Conservation (phyloP, 73 alveolate species). For the Effrenium voratum region DNA sequence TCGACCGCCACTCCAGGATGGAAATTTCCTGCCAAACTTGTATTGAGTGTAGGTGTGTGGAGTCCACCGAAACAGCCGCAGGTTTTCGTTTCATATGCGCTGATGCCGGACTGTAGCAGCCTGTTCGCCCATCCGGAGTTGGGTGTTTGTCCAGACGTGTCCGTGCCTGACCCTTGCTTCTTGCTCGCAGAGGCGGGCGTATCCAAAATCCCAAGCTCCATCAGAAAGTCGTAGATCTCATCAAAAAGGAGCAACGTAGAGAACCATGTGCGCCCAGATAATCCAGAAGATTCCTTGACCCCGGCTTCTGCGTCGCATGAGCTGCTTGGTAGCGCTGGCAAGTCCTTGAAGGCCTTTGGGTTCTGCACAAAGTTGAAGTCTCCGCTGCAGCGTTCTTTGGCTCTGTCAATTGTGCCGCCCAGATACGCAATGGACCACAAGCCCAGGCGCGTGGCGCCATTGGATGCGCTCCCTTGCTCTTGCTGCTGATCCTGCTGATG, state of each 20-base stretch:
- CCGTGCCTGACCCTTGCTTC: neutral
- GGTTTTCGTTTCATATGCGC: neutral
- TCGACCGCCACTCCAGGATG: slow-evolving; percentile 5
- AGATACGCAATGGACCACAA: neutral
- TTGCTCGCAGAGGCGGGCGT: neutral
- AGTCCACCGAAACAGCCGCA: slow-evolving; percentile 18
- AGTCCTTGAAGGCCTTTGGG: neutral
- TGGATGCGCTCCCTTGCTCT: too few species aligned
- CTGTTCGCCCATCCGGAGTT: slow-evolving; percentile 24
- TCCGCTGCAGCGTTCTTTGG: slow-evolving; percentile 6
- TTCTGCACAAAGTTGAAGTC: neutral
- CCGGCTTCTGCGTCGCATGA: neutral
- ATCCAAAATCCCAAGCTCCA: slow-evolving; percentile 24
- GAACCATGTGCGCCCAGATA: neutral
- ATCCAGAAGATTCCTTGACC: neutral
- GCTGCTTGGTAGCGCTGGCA: neutral
- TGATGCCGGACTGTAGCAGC: neutral
- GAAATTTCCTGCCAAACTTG: neutral
- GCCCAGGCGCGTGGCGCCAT: too few species aligned
- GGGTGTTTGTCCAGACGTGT: slow-evolving; percentile 18
- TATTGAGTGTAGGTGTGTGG: neutral
- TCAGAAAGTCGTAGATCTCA: slow-evolving; percentile 30
- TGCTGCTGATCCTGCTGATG: too few species aligned
- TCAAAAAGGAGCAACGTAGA: neutral
- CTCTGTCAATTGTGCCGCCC: slow-evolving; percentile 3